Conservation (phyloP, 2,329 filamentous ascomycete genomes). For the Colletotrichum endophyticum region DNA sequence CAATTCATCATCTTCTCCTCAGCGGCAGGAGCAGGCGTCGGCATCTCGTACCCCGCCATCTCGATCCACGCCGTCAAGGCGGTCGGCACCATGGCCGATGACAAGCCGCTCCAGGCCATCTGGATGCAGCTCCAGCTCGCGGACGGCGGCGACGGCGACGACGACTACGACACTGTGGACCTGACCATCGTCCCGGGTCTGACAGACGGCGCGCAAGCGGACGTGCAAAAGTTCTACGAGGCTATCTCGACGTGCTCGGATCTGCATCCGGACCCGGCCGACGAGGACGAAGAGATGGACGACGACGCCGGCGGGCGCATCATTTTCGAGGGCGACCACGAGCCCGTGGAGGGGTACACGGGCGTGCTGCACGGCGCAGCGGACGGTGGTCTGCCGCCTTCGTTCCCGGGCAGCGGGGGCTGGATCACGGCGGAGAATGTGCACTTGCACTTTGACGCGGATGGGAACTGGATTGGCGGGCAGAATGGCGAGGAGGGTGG, state of each 20-base stretch:
- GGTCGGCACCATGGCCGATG: conserved; percentile 43
- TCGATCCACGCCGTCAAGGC: conserved; percentile 77
- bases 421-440: conserved; percentile 96
- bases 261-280: conserved; percentile 73
- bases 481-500: conserved; percentile 44
- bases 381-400: conserved; percentile 63
- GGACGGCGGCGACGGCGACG: conserved; percentile 54
- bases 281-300: conserved; percentile 53
- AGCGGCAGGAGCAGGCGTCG: conserved; percentile 61
- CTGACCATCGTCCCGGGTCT: conserved; percentile 66
- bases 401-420: conserved; percentile 74
- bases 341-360: conserved; percentile 60
- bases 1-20: conserved; percentile 68
- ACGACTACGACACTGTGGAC: conserved; percentile 70
- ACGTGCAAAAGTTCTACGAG: conserved; percentile 60
- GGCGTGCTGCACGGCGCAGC: conserved; percentile 56
- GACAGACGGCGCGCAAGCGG: conserved; percentile 25
- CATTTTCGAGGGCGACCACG: conserved; percentile 61
- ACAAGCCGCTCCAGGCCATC: conserved; percentile 50
- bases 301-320: conserved; percentile 62
- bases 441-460: conserved; percentile 79
- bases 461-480: conserved; percentile 76
- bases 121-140: conserved; percentile 74
- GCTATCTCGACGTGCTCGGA: conserved; percentile 79
- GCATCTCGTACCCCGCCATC: conserved; percentile 76